Conservation (phyloP, 23 red algal species). For the Gracilaria caudata region DNA sequence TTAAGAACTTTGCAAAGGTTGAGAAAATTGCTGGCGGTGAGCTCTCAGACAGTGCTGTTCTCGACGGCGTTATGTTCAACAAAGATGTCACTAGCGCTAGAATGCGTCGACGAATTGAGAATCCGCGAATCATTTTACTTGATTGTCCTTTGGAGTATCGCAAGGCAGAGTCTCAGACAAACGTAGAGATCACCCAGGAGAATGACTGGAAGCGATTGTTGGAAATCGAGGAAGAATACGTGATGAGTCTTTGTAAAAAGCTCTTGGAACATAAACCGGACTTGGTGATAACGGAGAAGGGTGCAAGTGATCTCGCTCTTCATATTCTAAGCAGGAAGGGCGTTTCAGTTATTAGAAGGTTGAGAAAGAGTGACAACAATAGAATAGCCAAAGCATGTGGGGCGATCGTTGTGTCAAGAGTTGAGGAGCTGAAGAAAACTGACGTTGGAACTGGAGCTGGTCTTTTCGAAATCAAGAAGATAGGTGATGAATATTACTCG, state of each 20-base stretch:
- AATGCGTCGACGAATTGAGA: conserved; percentile 95
- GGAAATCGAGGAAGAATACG: conserved; percentile 88
- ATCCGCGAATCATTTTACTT: conserved; percentile 89
- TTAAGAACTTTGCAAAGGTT: conserved; percentile 95
- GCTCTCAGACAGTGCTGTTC: conserved; percentile 77
- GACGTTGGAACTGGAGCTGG: conserved; percentile 95
- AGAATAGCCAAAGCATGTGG: conserved; percentile 84
- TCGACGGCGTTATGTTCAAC: conserved; percentile 96
- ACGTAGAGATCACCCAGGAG: conserved; percentile 91
- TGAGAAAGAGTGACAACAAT: conserved; percentile 95
- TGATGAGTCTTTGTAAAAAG: conserved; percentile 57
- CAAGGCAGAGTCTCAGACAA: conserved; percentile 91
- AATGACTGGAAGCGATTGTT: conserved; percentile 83
- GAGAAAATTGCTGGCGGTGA: conserved; percentile 98
- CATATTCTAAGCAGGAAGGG: conserved; percentile 81
- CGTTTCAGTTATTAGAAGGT: conserved; percentile 81
- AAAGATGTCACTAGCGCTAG: conserved; percentile 93
- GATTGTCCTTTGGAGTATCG: conserved; percentile 96
- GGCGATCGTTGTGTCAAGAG: conserved; percentile 88
- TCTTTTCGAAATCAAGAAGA: conserved; percentile 92
- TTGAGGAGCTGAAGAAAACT: conserved; percentile 79
- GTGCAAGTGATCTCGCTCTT: conserved; percentile 89
- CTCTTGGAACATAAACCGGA: conserved; percentile 86
- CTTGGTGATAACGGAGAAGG: conserved; percentile 98
- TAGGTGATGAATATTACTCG: conserved; percentile 98